These are phyloP conservation scores for Clitopilus passeckerianus DNA, from an alignment of 768 basidiomycete species.

Conservation along the genomic window DNA sequence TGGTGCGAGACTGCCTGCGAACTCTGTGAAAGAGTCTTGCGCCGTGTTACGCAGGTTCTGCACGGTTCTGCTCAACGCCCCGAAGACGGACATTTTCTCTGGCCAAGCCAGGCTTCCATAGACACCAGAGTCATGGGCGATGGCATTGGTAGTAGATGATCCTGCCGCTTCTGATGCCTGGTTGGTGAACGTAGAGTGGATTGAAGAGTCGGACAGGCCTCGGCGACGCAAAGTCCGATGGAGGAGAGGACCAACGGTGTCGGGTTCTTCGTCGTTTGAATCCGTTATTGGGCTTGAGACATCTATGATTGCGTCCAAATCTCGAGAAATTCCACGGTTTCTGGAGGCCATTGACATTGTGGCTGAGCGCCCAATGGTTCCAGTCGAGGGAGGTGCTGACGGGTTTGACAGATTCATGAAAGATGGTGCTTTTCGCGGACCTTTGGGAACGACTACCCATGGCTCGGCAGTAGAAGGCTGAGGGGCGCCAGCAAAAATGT, in stretches of 20 bases:
- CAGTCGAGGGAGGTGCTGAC: conserved; percentile 3
- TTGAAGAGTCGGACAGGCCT: conserved; percentile 89
- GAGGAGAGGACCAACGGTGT: conserved; percentile 47
- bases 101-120: conserved; percentile 19
- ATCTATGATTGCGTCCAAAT: conserved; percentile 79
- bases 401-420: conserved; percentile 19
- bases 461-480: conserved; percentile 46
- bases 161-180: conserved; percentile 33
- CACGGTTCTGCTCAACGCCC: conserved; percentile 48
- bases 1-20: conserved; percentile 7
- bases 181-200: conserved; percentile 76
- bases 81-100: conserved; percentile 44
- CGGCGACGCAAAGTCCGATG: conserved; percentile 69
- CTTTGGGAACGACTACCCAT: conserved; percentile 66
- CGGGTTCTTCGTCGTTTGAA: conserved; percentile 28
- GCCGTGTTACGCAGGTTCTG: conserved; percentile 37
- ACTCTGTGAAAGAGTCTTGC: conserved; percentile 7
- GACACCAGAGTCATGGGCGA: not conserved
- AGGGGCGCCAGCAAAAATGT: conserved; percentile 91
- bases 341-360: conserved; percentile 9
- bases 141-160: not conserved
- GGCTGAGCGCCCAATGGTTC: conserved; percentile 11
- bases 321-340: conserved; percentile 45
- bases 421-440: conserved; percentile 22
- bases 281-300: conserved; percentile 27